Base-by-base conservation (phyloP, 1,139 yeast genomes). In the Candida sanyaensis region DNA sequence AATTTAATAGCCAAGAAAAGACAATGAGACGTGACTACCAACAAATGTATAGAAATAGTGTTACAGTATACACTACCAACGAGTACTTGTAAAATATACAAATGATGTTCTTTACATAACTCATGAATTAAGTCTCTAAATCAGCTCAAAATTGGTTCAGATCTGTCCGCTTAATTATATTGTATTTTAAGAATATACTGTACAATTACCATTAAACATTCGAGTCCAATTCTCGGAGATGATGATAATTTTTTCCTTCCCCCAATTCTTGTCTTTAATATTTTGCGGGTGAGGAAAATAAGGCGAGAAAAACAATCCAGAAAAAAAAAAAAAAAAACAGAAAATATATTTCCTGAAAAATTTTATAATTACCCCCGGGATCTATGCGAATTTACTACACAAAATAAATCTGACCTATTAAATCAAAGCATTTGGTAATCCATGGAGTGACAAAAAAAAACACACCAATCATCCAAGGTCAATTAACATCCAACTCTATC, bases 351-450 rank as follows among this genome's bases (percentile, higher is more conserved):
- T 3, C 21, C 24, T 38, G 32, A 27, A 38, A 38, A 13, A 38
- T 21, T 38, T 27, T 23, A 8, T 38, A 7, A 6, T 36, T 28
- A 17, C 23, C 36, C 44, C 45, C 42, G 42, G 41, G 42, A 21
- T 41, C 42, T 29, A 11, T 31, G 10, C 45, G 11, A 29, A 36
- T n/a, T 6, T 4, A 44, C 48, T 44, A 42, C 48, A 13, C 23
- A 23, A 11, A 31, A 28, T 7, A 11, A 5, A 37, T 32, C 41
- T 46, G 46, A 36, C 49, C 49, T 37, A 46, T 46, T 24, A 46
- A 26, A 43, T 17, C 13, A n/a, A 23, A 42, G 46, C 43, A 46
- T 43, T 46, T 43, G 21, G 44, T 46, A 46, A 46, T 43, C 31
- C 44, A 37, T 21, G n/a, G 26, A 24, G 23, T 33, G 31, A 4